These are phyloP conservation scores for Cordyceps cicadae DNA, from an alignment of 2,329 filamentous ascomycete genomes.

Conservation along the genomic window DNA sequence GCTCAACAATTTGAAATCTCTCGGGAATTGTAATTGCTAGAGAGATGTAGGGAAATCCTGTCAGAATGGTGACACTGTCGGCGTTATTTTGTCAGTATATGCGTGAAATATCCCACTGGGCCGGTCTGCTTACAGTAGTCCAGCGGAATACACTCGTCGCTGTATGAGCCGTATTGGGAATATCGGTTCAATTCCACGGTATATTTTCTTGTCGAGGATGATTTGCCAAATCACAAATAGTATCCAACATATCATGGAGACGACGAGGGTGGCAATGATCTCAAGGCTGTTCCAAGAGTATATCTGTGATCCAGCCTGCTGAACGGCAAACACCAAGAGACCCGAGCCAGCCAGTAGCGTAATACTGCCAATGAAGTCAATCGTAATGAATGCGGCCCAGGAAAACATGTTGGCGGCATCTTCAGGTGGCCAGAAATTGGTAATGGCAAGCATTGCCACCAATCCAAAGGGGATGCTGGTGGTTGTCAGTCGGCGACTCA, in stretches of 20 bases:
- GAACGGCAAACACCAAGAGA: constrained; percentile 46
- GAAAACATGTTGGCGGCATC: constrained; percentile 29
- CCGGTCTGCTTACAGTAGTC: constrained; percentile 36
- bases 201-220: constrained; percentile 29
- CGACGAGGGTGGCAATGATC: constrained; percentile 40
- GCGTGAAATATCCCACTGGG: not conserved
- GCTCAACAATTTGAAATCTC: constrained; percentile 51
- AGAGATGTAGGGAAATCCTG: constrained; percentile 49
- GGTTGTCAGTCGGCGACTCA: constrained; percentile 12
- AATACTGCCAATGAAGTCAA: constrained; percentile 45
- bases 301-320: constrained; percentile 46
- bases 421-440: constrained; percentile 37
- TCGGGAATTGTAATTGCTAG: constrained; percentile 53
- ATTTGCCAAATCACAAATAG: constrained; percentile 45
- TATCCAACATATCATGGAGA: constrained; percentile 40
- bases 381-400: constrained; percentile 34
- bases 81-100: constrained; percentile 13
- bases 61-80: constrained; percentile 44
- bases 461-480: constrained; percentile 42
- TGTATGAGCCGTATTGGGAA: constrained; percentile 42
- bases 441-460: constrained; percentile 37
- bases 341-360: constrained; percentile 44
- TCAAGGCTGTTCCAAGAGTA: constrained; percentile 43
- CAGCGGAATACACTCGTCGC: constrained; percentile 42
- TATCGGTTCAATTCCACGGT: constrained; percentile 41